phyloP scores from a whole-genome alignment of 2,329 filamentous ascomycete species.

The Trichophyton verrucosum region DNA sequence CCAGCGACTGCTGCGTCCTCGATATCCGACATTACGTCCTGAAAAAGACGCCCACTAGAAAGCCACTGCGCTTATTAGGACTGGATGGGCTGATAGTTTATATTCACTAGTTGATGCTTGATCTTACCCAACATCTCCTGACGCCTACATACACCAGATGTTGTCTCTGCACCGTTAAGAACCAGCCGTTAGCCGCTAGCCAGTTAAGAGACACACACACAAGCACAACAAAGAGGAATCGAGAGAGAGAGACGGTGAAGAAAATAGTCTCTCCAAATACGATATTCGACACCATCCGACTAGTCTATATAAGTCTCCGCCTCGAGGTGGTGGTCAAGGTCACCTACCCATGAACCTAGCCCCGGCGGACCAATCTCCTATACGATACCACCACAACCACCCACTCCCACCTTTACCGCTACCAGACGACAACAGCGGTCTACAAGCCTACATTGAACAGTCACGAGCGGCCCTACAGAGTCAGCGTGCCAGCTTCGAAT shows the following conservation, averaged over 20 bases:
- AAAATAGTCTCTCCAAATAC: background rate
- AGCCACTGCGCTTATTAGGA: background rate
- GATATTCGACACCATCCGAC: background rate
- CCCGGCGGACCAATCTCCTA: background rate
- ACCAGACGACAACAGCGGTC: background rate
- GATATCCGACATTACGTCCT: background rate
- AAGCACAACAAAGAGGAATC: background rate
- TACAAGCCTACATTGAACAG: slow-evolving; percentile 28
- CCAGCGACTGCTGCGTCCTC: background rate
- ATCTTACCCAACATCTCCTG: background rate
- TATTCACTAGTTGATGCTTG: background rate
- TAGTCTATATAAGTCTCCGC: background rate
- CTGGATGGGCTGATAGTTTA: background rate
- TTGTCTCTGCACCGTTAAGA: background rate
- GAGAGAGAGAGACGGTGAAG: background rate
- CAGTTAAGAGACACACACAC: no score
- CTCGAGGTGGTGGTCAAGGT: background rate
- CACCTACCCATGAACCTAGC: background rate
- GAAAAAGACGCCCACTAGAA: background rate
- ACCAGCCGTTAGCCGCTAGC: background rate
- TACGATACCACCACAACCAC: background rate
- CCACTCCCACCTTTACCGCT: background rate
- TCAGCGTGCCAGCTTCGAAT: slow-evolving; percentile 28
- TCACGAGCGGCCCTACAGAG: slow-evolving; percentile 29
- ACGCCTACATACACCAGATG: background rate